Evolutionary conservation across 306 rosid species (phyloP).

Genomic region (Gillenia trifoliata): DNA sequence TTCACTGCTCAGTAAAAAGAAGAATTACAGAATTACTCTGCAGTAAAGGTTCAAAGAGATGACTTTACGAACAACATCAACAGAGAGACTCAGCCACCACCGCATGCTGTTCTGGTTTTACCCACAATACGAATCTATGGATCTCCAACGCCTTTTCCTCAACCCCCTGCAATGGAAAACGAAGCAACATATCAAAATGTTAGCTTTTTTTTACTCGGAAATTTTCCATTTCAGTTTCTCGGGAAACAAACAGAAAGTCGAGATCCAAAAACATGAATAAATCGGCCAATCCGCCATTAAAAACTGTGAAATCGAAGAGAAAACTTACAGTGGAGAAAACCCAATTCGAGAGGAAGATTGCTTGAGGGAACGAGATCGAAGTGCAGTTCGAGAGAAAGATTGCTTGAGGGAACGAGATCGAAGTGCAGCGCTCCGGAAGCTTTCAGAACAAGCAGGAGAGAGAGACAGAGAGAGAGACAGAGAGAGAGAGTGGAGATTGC

Average conservation of each 20-base stretch:
- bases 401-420: constrained; percentile 8
- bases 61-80: constrained; percentile 75
- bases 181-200: not conserved
- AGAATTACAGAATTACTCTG: constrained; percentile 83
- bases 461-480: constrained; percentile 32
- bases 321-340: constrained; percentile 34
- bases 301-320: not conserved
- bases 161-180: constrained; percentile 29
- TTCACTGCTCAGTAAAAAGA: not conserved
- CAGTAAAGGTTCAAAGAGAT: constrained; percentile 84
- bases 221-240: not conserved
- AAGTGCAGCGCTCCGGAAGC: constrained; percentile 1
- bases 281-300: not conserved
- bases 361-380: constrained; percentile 11
- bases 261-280: not conserved
- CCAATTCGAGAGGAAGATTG: not conserved
- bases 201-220: not conserved
- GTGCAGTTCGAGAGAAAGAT: constrained; percentile 2
- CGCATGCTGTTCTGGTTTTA: constrained; percentile 82
- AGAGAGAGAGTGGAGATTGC: constrained; percentile 31
- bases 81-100: constrained; percentile 77
- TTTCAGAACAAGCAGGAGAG: not conserved
- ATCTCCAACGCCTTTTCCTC: constrained; percentile 22
- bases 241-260: not conserved
- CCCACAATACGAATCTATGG: constrained; percentile 25